These are phyloP conservation scores for Cladosporium sp. DNA, from an alignment of 2,329 filamentous ascomycete species.

Conservation along the genomic window DNA sequence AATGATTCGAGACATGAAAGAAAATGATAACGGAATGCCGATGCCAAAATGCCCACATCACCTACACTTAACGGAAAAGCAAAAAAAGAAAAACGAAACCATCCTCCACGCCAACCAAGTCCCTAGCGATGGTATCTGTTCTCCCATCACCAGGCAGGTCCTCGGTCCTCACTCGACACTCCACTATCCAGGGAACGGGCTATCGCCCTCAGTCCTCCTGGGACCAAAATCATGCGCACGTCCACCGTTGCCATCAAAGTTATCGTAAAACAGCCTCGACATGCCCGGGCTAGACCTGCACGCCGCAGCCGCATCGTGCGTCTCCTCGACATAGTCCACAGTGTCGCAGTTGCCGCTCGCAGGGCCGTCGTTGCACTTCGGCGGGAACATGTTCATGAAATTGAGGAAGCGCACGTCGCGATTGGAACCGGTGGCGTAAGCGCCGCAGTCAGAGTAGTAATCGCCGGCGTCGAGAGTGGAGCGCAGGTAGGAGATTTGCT, in stretches of 20 bases:
- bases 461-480: slow-evolving; percentile 36
- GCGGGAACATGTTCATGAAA: slow-evolving; percentile 36
- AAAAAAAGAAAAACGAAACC: neutral
- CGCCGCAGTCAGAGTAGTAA: slow-evolving; percentile 32
- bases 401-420: slow-evolving; percentile 40
- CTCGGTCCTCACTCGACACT: neutral
- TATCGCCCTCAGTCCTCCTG: slow-evolving; percentile 29
- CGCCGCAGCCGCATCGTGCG: slow-evolving; percentile 37
- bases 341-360: slow-evolving; percentile 32
- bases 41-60: neutral
- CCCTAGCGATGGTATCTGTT: neutral
- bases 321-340: slow-evolving; percentile 33
- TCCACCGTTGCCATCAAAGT: slow-evolving; percentile 34
- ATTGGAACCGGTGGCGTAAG: slow-evolving; percentile 33
- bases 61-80: neutral
- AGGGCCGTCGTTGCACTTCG: slow-evolving; percentile 28
- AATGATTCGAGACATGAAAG: neutral
- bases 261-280: slow-evolving; percentile 37
- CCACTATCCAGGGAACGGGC: slow-evolving; percentile 1
- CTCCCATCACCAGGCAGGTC: neutral
- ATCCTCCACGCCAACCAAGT: neutral
- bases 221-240: slow-evolving; percentile 36
- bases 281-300: slow-evolving; percentile 33
- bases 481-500: slow-evolving; percentile 37
- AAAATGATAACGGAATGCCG: neutral